Percentiles rank a stretch among this genome's conserved stretches.
These are phyloP conservation scores for Teunomyces cretensis DNA, from an alignment of 805 yeast genomes.

Conservation along the genomic window DNA sequence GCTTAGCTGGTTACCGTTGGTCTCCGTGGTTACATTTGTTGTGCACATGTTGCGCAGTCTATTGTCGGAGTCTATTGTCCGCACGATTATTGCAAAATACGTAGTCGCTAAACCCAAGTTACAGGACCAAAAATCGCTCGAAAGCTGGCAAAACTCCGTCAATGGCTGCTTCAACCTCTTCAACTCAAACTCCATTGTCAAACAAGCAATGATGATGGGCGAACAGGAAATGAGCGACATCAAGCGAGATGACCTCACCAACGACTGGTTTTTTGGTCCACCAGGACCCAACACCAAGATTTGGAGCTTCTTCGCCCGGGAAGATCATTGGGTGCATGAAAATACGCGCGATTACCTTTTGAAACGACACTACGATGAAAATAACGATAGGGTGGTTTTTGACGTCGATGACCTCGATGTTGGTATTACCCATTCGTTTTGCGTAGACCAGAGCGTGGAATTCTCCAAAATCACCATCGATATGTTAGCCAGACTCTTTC, in stretches of 20 bases:
- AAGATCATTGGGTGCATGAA: conserved; percentile 66
- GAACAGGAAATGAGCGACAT: conserved; percentile 58
- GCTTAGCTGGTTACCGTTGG: conserved; percentile 40
- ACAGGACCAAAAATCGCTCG: conserved; percentile 16
- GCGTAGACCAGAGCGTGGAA: conserved; percentile 53
- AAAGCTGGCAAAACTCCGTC: conserved; percentile 37
- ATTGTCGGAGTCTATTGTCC: conserved; percentile 21
- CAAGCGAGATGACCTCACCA: conserved; percentile 47
- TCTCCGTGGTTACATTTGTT: conserved; percentile 22
- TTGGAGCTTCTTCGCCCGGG: conserved; percentile 60
- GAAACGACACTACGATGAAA: conserved; percentile 29
- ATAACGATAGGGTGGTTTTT: conserved; percentile 29
- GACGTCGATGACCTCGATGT: conserved; percentile 31
- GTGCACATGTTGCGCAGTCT: conserved; percentile 30
- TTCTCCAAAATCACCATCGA: conserved; percentile 44
- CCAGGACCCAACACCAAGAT: conserved; percentile 25
- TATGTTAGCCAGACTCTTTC: conserved; percentile 9
- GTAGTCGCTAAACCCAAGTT: conserved; percentile 26
- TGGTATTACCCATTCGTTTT: conserved; percentile 58
- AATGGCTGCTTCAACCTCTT: conserved; percentile 44
- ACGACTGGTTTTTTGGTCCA: conserved; percentile 45
- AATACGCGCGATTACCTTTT: conserved; percentile 48
- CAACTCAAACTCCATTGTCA: conserved; percentile 42
- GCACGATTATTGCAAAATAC: conserved; percentile 18
- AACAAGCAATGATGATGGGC: conserved; percentile 58